These are phyloP conservation scores for Chrysanthemum seticuspe DNA, from an alignment of 129 eudicot species.

Conservation along the genomic window DNA sequence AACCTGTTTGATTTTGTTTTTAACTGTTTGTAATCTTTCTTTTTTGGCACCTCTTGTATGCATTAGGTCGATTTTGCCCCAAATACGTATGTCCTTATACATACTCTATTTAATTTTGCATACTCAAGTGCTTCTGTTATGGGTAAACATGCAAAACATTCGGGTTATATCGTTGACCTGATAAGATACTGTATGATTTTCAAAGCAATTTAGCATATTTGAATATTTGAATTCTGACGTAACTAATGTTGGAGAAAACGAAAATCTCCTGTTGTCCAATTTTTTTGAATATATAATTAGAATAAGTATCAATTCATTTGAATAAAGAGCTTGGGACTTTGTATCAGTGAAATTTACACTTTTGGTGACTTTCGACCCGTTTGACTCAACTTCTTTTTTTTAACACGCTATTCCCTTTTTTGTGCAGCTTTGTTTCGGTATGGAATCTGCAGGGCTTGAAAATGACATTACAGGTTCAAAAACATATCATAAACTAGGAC, in stretches of 20 bases:
- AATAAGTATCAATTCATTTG: no score
- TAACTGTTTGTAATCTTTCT: neutral
- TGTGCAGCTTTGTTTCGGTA: slow-evolving; percentile 22
- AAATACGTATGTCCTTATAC: neutral
- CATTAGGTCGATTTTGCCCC: neutral
- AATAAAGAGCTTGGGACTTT: no score
- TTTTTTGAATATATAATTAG: no score
- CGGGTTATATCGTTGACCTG: neutral
- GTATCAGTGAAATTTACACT: no score
- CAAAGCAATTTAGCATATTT: neutral
- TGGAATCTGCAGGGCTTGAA: slow-evolving; percentile 34
- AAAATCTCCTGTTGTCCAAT: neutral
- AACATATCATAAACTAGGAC: slow-evolving; percentile 37
- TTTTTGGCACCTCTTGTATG: neutral
- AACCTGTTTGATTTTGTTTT: slow-evolving; percentile 3
- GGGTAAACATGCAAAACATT: neutral
- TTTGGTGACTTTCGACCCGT: no score
- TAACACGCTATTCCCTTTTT: neutral
- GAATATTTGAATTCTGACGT: neutral
- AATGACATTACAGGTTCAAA: slow-evolving; percentile 25
- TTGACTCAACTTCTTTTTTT: neutral
- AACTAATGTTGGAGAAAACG: neutral
- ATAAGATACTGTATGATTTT: neutral
- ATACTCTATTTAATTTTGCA: neutral
- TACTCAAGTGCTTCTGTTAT: neutral